phyloP scores from a whole-genome alignment of 305 asterid species.

The Ilex paraguariensis region DNA sequence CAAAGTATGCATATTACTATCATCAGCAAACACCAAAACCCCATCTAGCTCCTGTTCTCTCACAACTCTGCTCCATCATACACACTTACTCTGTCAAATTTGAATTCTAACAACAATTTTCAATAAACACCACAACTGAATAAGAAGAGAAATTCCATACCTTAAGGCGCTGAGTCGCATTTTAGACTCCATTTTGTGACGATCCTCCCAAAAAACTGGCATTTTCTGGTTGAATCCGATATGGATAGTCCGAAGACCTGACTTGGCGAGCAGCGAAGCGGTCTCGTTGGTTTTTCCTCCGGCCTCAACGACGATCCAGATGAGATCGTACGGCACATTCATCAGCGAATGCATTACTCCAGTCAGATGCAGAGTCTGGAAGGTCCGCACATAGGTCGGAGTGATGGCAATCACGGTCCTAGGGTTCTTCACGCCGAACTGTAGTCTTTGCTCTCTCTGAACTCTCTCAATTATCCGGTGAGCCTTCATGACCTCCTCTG shows the following conservation, averaged over 20 bases:
- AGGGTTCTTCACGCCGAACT: constrained; percentile 76
- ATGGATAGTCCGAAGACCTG: constrained; percentile 61
- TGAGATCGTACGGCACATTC: constrained; percentile 75
- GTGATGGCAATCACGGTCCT: constrained; percentile 72
- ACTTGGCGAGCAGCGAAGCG: constrained; percentile 58
- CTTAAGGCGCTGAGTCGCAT: constrained; percentile 85
- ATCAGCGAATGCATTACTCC: constrained; percentile 94
- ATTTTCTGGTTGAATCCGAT: constrained; percentile 59
- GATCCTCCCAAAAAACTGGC: constrained; percentile 87
- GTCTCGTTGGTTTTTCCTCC: constrained; percentile 82
- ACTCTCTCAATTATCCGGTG: constrained; percentile 82
- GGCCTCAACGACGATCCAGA: constrained; percentile 96
- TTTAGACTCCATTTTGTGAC: constrained; percentile 70
- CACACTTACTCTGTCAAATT: constrained; percentile 16
- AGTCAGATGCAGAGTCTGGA: constrained; percentile 90
- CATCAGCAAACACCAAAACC: constrained; percentile 85
- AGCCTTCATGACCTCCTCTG: constrained; percentile 87
- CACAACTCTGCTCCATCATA: constrained; percentile 50
- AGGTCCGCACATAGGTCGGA: constrained; percentile 90
- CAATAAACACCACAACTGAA: not conserved
- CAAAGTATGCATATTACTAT: constrained; percentile 88
- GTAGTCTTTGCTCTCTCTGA: constrained; percentile 80
- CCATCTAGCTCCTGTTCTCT: constrained; percentile 78
- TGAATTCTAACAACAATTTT: constrained; percentile 4
- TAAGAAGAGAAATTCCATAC: constrained; percentile 24